phyloP scores from a whole-genome alignment of 1,284 basidiomycete species.

The Mrakiaceae sp. region DNA sequence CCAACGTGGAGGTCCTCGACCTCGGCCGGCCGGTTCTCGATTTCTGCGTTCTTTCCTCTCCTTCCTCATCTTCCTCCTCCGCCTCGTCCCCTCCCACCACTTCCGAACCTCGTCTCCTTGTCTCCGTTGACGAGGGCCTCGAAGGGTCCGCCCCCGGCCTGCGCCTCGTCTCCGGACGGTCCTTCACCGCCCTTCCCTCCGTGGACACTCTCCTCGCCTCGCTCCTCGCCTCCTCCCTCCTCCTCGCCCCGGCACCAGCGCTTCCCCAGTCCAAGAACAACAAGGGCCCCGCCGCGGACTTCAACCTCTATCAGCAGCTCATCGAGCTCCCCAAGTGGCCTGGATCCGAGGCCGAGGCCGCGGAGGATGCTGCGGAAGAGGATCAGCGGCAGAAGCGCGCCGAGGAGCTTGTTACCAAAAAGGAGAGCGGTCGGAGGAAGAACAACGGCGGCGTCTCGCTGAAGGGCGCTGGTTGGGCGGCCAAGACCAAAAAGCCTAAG shows the following conservation, averaged over 20 bases:
- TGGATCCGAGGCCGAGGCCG: constrained; percentile 21
- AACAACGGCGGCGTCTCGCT: constrained; percentile 8
- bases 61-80: constrained; percentile 23
- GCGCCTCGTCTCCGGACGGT: not conserved
- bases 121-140: not conserved
- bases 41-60: constrained; percentile 24
- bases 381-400: not conserved
- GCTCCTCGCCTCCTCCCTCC: not conserved
- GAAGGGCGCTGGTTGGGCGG: not conserved
- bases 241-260: not conserved
- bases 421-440: constrained; percentile 9
- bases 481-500: not conserved
- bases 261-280: not conserved
- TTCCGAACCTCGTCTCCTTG: not conserved
- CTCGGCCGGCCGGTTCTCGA: constrained; percentile 31
- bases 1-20: constrained; percentile 22
- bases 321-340: constrained; percentile 14
- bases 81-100: constrained; percentile 23
- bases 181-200: too few relatives aligned
- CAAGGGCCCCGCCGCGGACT: not conserved
- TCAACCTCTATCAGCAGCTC: constrained; percentile 10
- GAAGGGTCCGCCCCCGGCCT: not conserved
- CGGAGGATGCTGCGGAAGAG: constrained; percentile 29
- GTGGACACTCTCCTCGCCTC: not conserved
- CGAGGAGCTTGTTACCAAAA: not conserved